Percentiles rank a stretch among this genome's conserved stretches.
These are phyloP conservation scores for Xerocomellus dryophilus DNA, from an alignment of 768 basidiomycete species.

Conservation along the genomic window DNA sequence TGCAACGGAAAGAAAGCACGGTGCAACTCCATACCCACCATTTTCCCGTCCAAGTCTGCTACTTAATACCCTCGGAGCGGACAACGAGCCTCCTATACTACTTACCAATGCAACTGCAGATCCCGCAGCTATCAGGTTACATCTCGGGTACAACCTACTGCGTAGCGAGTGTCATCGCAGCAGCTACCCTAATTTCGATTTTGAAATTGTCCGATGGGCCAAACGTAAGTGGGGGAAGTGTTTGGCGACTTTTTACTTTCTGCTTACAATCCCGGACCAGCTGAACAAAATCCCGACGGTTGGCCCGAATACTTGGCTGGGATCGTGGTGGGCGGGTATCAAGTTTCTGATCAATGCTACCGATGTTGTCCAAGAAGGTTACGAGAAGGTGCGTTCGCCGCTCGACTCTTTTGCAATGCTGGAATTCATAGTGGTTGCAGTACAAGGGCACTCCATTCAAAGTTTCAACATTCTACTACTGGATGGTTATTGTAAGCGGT, in stretches of 20 bases:
- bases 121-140: background rate
- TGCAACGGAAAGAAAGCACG: background rate
- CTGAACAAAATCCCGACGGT: constrained; percentile 32
- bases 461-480: constrained; percentile 28
- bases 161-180: background rate
- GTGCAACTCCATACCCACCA: too few species aligned
- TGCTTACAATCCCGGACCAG: constrained; percentile 5
- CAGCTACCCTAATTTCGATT: background rate
- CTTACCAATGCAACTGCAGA: background rate
- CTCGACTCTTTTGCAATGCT: background rate
- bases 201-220: background rate
- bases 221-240: background rate
- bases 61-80: background rate
- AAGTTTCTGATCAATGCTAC: constrained; percentile 17
- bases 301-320: constrained; percentile 25
- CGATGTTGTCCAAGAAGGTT: constrained; percentile 33
- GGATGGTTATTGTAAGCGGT: constrained; percentile 40
- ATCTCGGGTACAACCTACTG: background rate
- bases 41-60: too few species aligned
- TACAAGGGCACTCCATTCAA: constrained; percentile 32
- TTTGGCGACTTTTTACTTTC: background rate
- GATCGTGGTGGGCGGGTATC: constrained; percentile 28
- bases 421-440: constrained; percentile 10
- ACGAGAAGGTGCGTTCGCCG: constrained; percentile 24
- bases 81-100: background rate